Percentiles rank a stretch among this genome's conserved stretches.
These are phyloP conservation scores for Fusarium sp. DNA, from an alignment of 2,329 filamentous ascomycete genomes.

Conservation along the genomic window DNA sequence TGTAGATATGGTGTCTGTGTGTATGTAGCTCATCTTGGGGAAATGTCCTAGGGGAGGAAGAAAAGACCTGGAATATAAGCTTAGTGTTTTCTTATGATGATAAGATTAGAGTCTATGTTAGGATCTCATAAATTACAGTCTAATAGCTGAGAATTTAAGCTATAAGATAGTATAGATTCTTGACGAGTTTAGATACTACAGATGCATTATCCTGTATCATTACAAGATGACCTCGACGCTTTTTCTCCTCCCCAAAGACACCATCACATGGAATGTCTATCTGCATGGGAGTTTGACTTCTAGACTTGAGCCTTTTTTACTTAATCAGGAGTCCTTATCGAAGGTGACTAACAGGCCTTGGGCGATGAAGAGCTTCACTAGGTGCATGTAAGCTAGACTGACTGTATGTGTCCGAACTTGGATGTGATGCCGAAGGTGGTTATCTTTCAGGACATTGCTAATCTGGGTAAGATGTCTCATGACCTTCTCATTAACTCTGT, in stretches of 20 bases:
- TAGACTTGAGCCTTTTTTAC: not conserved
- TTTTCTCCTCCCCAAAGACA: not conserved
- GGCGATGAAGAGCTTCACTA: not conserved
- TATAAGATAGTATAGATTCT: too few species aligned
- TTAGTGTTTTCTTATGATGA: too few species aligned
- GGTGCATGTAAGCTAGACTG: not conserved
- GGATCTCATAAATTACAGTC: too few species aligned
- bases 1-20: conserved; percentile 14
- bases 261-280: not conserved
- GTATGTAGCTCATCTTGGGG: not conserved
- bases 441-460: not conserved
- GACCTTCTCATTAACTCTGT: conserved; percentile 12
- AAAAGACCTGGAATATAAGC: too few species aligned
- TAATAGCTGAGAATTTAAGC: too few species aligned
- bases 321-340: not conserved
- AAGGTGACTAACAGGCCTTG: not conserved
- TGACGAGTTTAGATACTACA: too few species aligned
- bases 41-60: not conserved
- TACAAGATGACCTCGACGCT: too few species aligned
- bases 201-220: too few species aligned
- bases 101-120: too few species aligned
- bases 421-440: not conserved
- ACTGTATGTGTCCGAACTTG: not conserved
- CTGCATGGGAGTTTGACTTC: not conserved
- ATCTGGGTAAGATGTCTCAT: conserved; percentile 32